Percentiles rank a stretch among this genome's conserved stretches.
These are phyloP conservation scores for Cornus suecica DNA, from an alignment of 148 eudicot genomes.

Conservation along the genomic window DNA sequence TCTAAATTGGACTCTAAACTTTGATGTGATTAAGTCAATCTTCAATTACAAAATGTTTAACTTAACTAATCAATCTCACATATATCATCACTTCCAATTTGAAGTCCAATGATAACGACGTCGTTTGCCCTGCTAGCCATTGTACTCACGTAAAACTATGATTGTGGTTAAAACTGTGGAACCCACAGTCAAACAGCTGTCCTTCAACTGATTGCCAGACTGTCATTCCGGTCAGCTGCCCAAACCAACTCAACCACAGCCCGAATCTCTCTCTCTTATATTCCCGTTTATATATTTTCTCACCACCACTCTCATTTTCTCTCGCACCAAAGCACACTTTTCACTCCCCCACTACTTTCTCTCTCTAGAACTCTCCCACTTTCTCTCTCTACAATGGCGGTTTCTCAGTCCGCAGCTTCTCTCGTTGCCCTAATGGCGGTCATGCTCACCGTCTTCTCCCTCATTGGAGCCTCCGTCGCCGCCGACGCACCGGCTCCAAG, in stretches of 20 bases:
- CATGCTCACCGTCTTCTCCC: conserved; percentile 21
- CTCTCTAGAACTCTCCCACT: background rate
- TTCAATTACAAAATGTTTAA: too few species aligned
- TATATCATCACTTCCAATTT: too few species aligned
- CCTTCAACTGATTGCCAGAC: conserved; percentile 16
- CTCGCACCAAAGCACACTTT: background rate
- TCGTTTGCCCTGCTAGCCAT: too few species aligned
- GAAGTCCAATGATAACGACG: too few species aligned
- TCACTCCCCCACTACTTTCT: background rate
- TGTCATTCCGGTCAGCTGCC: conserved; percentile 15
- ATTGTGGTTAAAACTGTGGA: background rate
- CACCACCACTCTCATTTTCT: background rate
- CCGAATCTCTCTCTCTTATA: background rate
- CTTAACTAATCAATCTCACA: too few species aligned
- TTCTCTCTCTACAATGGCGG: conserved; percentile 36
- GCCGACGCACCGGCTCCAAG: conserved; percentile 64
- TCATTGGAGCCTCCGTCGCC: conserved; percentile 38
- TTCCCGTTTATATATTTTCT: conserved; percentile 2
- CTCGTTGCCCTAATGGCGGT: conserved; percentile 23
- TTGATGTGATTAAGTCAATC: background rate
- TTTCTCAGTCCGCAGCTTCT: conserved; percentile 10
- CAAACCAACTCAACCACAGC: background rate
- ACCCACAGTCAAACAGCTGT: conserved; percentile 6
- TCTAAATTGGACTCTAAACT: too few species aligned
- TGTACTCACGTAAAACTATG: too few species aligned